Evolutionary conservation across 179 eudicot species (phyloP).

Genomic region (Heliamphora pulchella): DNA sequence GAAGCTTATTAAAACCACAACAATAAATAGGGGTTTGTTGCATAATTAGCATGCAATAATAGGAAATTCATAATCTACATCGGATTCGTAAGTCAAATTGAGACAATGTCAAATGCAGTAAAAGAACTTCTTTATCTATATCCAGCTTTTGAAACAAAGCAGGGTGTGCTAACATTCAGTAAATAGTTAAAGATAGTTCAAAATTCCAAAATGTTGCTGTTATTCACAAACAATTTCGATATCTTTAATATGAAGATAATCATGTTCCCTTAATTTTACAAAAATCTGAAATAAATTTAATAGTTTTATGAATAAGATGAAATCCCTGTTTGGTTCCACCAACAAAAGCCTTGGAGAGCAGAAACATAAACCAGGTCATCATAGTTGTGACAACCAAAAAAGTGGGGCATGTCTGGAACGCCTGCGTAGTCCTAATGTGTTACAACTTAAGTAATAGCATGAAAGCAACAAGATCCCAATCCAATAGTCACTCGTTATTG

Average conservation of each 20-base stretch:
- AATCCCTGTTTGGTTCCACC: neutral
- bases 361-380: no score
- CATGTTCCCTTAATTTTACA: neutral
- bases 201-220: neutral
- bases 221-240: neutral
- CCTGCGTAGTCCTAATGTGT: no score
- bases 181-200: neutral
- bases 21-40: neutral
- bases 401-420: no score
- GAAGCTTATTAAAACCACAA: neutral
- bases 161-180: neutral
- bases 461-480: no score
- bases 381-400: no score
- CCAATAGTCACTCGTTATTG: no score
- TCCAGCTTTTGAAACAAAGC: neutral
- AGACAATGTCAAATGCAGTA: neutral
- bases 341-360: neutral
- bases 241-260: neutral
- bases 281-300: neutral
- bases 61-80: neutral
- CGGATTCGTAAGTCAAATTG: neutral
- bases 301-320: neutral
- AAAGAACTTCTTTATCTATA: neutral
- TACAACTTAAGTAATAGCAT: no score
- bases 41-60: neutral